Conservation (phyloP, 176 grass and related monocot species). For the Bonia amplexicaulis region DNA sequence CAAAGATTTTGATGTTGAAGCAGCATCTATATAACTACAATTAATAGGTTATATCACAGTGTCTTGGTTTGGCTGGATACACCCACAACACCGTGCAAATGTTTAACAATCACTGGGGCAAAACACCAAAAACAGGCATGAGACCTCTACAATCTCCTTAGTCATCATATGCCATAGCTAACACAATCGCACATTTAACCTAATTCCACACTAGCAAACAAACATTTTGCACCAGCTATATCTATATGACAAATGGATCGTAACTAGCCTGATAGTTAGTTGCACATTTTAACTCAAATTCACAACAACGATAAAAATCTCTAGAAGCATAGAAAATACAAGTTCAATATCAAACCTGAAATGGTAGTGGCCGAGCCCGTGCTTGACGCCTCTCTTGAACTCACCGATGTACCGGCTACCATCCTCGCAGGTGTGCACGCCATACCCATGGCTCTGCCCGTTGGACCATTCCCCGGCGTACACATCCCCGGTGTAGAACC, state of each 20-base stretch:
- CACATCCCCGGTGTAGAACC: constrained; percentile 96
- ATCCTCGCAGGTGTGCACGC: constrained; percentile 94
- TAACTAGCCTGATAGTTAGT: not conserved
- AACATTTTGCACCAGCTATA: not conserved
- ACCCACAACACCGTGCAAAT: not conserved
- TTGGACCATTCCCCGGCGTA: constrained; percentile 97
- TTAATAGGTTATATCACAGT: not conserved
- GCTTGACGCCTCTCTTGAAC: constrained; percentile 98
- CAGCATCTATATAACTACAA: not conserved
- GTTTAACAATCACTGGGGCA: not conserved
- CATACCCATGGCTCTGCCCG: constrained; percentile 89
- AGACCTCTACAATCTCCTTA: not conserved
- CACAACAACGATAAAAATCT: constrained; percentile 6
- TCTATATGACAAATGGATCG: not conserved
- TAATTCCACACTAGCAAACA: not conserved
- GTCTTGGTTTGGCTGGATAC: not conserved
- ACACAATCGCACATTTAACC: not conserved
- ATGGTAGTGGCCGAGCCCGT: constrained; percentile 96
- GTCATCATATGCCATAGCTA: not conserved
- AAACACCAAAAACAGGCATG: not conserved
- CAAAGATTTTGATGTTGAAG: not conserved
- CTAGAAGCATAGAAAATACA: not conserved
- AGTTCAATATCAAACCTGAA: constrained; percentile 62
- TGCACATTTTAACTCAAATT: not conserved
- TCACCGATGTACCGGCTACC: constrained; percentile 90